These are phyloP conservation scores for Noccaea caerulescens DNA, from an alignment of 345 rosid species.

Conservation along the genomic window DNA sequence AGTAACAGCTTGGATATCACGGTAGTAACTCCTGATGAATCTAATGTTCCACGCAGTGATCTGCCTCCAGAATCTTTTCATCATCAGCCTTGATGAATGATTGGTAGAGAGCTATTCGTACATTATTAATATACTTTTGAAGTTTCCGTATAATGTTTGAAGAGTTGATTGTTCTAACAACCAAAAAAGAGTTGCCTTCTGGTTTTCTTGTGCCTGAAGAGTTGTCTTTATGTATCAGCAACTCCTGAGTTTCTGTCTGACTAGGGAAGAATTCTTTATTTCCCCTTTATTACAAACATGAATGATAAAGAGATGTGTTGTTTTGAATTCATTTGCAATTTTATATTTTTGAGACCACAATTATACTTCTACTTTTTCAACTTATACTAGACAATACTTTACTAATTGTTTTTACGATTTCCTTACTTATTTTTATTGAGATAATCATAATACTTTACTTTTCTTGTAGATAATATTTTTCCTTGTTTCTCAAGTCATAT, in stretches of 20 bases:
- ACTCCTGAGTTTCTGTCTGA: too few relatives aligned
- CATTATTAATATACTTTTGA: constrained; percentile 26
- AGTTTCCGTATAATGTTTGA: constrained; percentile 24
- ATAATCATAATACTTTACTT: too few relatives aligned
- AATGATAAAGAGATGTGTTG: too few relatives aligned
- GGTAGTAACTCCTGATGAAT: constrained; percentile 59
- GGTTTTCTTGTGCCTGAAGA: constrained; percentile 21
- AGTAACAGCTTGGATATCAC: constrained; percentile 78
- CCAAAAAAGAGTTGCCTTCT: constrained; percentile 17
- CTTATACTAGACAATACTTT: not conserved
- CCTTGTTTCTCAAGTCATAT: not conserved
- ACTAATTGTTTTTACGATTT: not conserved
- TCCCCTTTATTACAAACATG: not conserved
- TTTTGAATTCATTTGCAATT: too few relatives aligned
- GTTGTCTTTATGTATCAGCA: too few relatives aligned
- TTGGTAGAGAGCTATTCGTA: constrained; percentile 29
- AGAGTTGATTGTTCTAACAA: constrained; percentile 36
- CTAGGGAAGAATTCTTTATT: constrained; percentile 19
- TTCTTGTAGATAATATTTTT: too few relatives aligned
- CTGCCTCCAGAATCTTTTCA: constrained; percentile 48
- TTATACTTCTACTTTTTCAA: too few relatives aligned
- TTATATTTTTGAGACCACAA: too few relatives aligned
- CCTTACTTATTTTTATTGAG: not conserved
- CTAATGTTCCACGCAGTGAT: constrained; percentile 55
- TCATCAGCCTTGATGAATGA: constrained; percentile 61